Base-by-base conservation (phyloP, 495 filamentous ascomycete species). In the Talaromyces liani region DNA sequence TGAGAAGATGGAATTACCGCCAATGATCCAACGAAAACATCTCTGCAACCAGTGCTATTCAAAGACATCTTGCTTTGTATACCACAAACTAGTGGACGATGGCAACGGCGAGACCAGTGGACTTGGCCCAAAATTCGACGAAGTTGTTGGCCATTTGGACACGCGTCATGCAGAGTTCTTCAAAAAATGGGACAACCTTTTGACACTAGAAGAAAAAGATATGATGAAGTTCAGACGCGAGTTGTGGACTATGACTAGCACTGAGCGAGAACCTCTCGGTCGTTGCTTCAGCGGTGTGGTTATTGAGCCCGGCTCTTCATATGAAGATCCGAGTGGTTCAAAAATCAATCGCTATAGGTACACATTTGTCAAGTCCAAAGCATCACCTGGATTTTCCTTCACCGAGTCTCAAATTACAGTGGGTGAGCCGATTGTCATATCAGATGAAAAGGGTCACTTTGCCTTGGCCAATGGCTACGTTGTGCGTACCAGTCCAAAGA, bases 341-440 rank as follows among this genome's bases (percentile, higher is more conserved):
- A 97, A 91, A 74, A 97, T 97, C 73, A 97, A 97, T 74, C 88
- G 91, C 27, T 98, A 88, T 68, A 80, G 79, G 14, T 98, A 98
- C 72, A 90, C 82, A 0, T 89, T 98, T 55, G 67, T 87, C 69
- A 96, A 94, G 70, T 82, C 77, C 58, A 80, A 83, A 24, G 65
- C 80, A 1, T 62, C 70, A 4, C 66, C 85, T 0, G 76, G 76
- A 0, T 91, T 92, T 67, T 94, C 90, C 2, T 98, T 98, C 70
- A 70, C 88, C 0, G 93, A 98, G 67, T 97, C 93, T 1, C 92
- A 97, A 68, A 83, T 98, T n/a, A 85, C 80, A 2, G 79, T 90
- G 25, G 93, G 93, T 36, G 94, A 98, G 69, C 93, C 94, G 1
- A 88, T 97, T 53, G 93, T 98, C 31, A 82, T 98, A n/a, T 98